Base-by-base conservation (phyloP, 768 basidiomycete genomes). In the Sarcodon sp. region DNA sequence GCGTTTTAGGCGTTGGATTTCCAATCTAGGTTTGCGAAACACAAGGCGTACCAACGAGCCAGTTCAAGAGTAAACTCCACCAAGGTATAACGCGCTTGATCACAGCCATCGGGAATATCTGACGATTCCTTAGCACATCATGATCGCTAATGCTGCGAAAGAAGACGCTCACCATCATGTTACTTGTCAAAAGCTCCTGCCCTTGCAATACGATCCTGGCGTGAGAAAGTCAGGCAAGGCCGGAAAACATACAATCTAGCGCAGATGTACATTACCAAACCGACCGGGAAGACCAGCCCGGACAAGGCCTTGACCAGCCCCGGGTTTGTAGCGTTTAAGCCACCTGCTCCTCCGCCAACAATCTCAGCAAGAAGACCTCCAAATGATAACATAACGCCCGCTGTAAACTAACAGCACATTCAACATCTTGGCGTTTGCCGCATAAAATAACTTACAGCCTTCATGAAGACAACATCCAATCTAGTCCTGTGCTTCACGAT, bases 371-470 rank as follows among this genome's bases (percentile, higher is more conserved):
- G 60, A 12, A 86, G 63, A 13, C 79, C 80, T 55, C 83, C 83
- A 45, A 86, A 85, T 6, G 83, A 82, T n/a, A 85, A 57, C 76
- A 85, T 82, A 33, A 73, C 69, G 13, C 83, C 83, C 31, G 81
- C 83, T 48, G 77, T 63, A 45, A 83, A 72, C 83, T 85, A 39
- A 4, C n/a, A 12, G 27, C 27, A 15, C 34, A 12, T 13, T 27
- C 13, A 34, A 15, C 33, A 33, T 33, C 4, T 11, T 15, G 43
- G 16, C 12, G 35, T 15, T 46, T 16, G 43, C 16, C 1, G 18
- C 16, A 43, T 6, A 45, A 18, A 32, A 16, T 12, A 27, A 66
- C 79, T 50, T 51, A 84, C 83, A 5, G 83, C 79, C 61, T 87
- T 87, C 50, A 80, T 59, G 60, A 87, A 84, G 1, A 78, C 59